These are phyloP conservation scores for Yarrowia sp. DNA, from an alignment of 805 yeast genomes.

Conservation along the genomic window DNA sequence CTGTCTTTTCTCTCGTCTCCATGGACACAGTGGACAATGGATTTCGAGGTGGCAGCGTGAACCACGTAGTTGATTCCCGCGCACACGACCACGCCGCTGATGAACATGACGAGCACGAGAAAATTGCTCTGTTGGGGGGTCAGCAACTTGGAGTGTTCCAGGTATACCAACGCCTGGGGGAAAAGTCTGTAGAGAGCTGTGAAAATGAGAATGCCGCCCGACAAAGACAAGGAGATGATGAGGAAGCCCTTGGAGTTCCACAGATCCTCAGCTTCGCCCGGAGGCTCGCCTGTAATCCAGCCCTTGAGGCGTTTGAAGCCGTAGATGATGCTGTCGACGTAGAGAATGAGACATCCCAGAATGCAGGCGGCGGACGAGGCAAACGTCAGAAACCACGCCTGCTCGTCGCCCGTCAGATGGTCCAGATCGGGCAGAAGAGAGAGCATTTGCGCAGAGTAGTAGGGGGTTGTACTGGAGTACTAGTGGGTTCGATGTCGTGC, in stretches of 20 bases:
- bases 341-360: slow-evolving; percentile 72
- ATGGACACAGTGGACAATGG: slow-evolving; percentile 87
- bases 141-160: slow-evolving; percentile 50
- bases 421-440: slow-evolving; percentile 30
- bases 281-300: slow-evolving; percentile 6
- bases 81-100: slow-evolving; percentile 69
- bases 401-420: slow-evolving; percentile 41
- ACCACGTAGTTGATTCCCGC: slow-evolving; percentile 66
- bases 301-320: slow-evolving; percentile 58
- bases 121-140: slow-evolving; percentile 49
- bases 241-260: slow-evolving; percentile 59
- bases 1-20: slow-evolving; percentile 49
- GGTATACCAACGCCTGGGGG: slow-evolving; percentile 68
- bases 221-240: slow-evolving; percentile 74
- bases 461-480: neutral
- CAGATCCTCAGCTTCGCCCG: slow-evolving; percentile 16
- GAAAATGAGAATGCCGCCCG: slow-evolving; percentile 80
- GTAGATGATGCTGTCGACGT: slow-evolving; percentile 61
- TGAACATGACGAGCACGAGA: slow-evolving; percentile 56
- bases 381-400: slow-evolving; percentile 63
- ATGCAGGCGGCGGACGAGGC: slow-evolving; percentile 75
- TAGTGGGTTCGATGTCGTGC: no score
- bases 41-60: slow-evolving; percentile 78
- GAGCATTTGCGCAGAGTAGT: neutral
- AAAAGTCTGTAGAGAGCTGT: slow-evolving; percentile 78